Conservation (phyloP, 2,329 filamentous ascomycete genomes). For the Microascus cirrosus region DNA sequence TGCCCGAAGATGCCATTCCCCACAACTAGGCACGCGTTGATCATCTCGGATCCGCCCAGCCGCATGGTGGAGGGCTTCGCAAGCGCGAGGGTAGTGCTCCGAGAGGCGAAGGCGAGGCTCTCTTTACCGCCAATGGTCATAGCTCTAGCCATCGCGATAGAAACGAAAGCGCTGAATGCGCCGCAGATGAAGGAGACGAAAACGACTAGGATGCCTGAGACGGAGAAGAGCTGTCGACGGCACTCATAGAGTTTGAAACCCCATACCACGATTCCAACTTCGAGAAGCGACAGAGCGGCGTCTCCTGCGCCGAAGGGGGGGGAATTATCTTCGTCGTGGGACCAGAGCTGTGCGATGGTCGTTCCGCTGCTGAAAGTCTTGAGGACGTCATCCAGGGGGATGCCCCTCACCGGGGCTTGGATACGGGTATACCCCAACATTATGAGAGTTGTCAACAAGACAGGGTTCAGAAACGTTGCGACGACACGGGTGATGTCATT, state of each 20-base stretch:
- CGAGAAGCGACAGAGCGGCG: conserved; percentile 33
- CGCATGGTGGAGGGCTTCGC: conserved; percentile 33
- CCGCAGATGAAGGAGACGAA: conserved; percentile 22
- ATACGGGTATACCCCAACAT: conserved; percentile 30
- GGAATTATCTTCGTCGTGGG: conserved; percentile 7
- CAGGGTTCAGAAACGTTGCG: conserved; percentile 32
- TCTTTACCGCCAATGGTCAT: conserved; percentile 22
- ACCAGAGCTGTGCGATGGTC: conserved; percentile 23
- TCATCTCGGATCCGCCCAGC: conserved; percentile 30
- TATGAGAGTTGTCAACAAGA: conserved; percentile 32
- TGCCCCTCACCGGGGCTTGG: conserved; percentile 21
- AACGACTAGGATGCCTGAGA: conserved; percentile 26
- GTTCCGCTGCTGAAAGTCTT: conserved; percentile 20
- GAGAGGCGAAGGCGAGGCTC: conserved; percentile 34
- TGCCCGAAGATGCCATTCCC: conserved; percentile 36
- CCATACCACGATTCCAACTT: conserved; percentile 40
- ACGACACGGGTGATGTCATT: conserved; percentile 12
- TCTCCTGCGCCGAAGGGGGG: conserved; percentile 34
- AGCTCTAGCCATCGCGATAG: conserved; percentile 22
- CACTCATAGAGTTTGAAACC: conserved; percentile 42
- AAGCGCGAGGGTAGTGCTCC: conserved; percentile 38
- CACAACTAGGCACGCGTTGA: conserved; percentile 39
- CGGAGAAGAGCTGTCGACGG: conserved; percentile 30
- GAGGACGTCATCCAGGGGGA: conserved; percentile 17
- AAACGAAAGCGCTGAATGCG: conserved; percentile 27